Evolutionary conservation across 306 rosid species (phyloP).

Genomic region (Myrica gale): DNA sequence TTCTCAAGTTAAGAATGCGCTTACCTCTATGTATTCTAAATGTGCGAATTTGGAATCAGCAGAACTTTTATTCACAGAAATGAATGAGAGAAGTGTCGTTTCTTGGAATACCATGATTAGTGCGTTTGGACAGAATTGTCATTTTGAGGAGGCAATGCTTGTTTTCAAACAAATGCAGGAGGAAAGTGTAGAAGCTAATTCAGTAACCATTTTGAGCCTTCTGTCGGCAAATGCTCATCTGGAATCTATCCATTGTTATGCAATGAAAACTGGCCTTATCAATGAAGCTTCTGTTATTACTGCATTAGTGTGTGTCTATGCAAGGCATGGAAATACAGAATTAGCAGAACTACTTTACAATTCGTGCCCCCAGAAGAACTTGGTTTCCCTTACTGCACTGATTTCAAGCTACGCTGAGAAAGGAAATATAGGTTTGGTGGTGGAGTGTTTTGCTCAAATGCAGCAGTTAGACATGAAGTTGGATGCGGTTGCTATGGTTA

Average conservation of each 20-base stretch:
- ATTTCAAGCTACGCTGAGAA: slow-evolving; percentile 60
- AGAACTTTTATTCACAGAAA: slow-evolving; percentile 53
- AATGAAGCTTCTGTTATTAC: slow-evolving; percentile 54
- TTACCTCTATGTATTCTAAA: slow-evolving; percentile 74
- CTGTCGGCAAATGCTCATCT: slow-evolving; percentile 60
- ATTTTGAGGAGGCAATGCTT: slow-evolving; percentile 42
- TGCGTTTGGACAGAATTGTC: slow-evolving; percentile 61
- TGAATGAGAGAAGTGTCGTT: slow-evolving; percentile 51
- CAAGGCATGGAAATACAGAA: slow-evolving; percentile 44
- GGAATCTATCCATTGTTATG: slow-evolving; percentile 48
- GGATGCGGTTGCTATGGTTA: slow-evolving; percentile 68
- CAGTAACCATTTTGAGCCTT: slow-evolving; percentile 66
- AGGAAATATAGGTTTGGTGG: slow-evolving; percentile 43
- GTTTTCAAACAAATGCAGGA: slow-evolving; percentile 57
- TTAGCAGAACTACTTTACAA: slow-evolving; percentile 49
- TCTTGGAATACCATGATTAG: slow-evolving; percentile 89
- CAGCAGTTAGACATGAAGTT: slow-evolving; percentile 49
- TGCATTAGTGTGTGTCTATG: slow-evolving; percentile 63
- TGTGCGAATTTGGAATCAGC: slow-evolving; percentile 58
- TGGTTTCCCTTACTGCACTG: slow-evolving; percentile 68
- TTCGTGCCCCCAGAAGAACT: slow-evolving; percentile 40
- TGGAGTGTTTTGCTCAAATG: slow-evolving; percentile 44
- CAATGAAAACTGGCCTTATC: slow-evolving; percentile 50
- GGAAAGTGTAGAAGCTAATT: slow-evolving; percentile 45
- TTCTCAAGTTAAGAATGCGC: slow-evolving; percentile 50